Base-by-base conservation (phyloP, 1,139 yeast species). In the Scheffersomyces parashehatae region DNA sequence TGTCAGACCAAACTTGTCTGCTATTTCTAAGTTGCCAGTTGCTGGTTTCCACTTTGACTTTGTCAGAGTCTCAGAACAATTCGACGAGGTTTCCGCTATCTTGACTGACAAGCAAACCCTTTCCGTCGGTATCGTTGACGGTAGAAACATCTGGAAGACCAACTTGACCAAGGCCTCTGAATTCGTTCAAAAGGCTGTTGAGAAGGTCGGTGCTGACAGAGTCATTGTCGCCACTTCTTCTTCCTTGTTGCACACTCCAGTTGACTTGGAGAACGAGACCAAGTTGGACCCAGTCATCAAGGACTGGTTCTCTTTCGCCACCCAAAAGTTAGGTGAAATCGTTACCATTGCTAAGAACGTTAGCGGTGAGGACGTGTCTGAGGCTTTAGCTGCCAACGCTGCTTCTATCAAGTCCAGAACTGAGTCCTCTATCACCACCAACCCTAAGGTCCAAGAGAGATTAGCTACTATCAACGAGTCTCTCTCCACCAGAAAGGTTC, bases 81-180 rank as follows among this genome's bases (percentile, higher is more conserved):
- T 93, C 56, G 93, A 89, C 45, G 88, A 83, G 46, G 96, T 88
- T 60, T 74, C 81, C 50, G 74, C 81, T 47, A 77, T 86, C 63
- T 75, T 91, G 51, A 65, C 77, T 53, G 79, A 83, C 59, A 59
- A 62, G 50, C 96, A 93, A 79, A 74, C 79, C 54, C 80, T 93
- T 66, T 91, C 98, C 54, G 96, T 86, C 55, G 99, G 99, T 88
- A 82, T 93, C 61, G 93, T 93, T 62, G 95, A 89, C 63, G 99
- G 99, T 77, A 90, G 99, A 84, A 93, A 93, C 84, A 88, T 93
- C 75, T 93, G 99, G 99, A 93, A 93, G 83, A 86, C 95, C 70
- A 88, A 93, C 79, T 88, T 85, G 63, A 71, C 93, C 64, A 83
- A 83, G 75, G 96, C 99, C 55, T 75, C 90, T 64, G 86, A 75